Evolutionary conservation across 1,284 basidiomycete species (phyloP).

Genomic region (Abortiporus biennis): DNA sequence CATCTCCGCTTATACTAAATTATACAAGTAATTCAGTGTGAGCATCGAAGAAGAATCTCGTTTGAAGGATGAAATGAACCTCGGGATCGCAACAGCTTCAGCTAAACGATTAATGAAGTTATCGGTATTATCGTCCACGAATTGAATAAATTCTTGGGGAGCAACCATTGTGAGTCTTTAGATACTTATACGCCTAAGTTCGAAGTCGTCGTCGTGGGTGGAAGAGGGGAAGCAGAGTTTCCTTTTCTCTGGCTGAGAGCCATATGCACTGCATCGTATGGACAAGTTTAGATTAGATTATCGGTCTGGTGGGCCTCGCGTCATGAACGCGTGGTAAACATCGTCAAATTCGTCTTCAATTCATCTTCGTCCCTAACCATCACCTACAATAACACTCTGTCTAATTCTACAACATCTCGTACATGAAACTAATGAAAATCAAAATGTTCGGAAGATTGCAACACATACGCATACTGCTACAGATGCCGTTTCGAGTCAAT

Average conservation of each 20-base stretch:
- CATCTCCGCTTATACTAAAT: constrained; percentile 62
- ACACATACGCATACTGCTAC: too few relatives aligned
- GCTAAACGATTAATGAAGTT: constrained; percentile 74
- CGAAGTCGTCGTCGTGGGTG: not conserved
- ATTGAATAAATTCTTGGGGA: constrained; percentile 45
- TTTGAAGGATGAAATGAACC: constrained; percentile 37
- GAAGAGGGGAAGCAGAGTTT: not conserved
- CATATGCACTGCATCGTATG: not conserved
- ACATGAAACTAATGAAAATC: too few relatives aligned
- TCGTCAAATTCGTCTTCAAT: too few relatives aligned
- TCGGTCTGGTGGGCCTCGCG: too few relatives aligned
- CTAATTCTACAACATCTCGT: too few relatives aligned
- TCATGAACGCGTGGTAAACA: too few relatives aligned
- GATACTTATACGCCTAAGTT: not conserved
- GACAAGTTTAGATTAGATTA: not conserved
- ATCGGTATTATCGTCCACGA: constrained; percentile 68
- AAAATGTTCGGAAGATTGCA: too few relatives aligned
- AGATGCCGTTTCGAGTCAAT: too few relatives aligned
- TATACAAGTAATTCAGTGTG: not conserved
- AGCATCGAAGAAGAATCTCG: not conserved
- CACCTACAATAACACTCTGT: too few relatives aligned
- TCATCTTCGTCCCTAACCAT: too few relatives aligned
- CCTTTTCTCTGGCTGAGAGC: not conserved
- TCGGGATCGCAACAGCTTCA: constrained; percentile 86
- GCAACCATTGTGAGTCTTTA: constrained; percentile 26